Percentiles rank a stretch among this genome's conserved stretches.
Conservation (phyloP, 2,329 filamentous ascomycete species). For the Exophiala xenobiotica region DNA sequence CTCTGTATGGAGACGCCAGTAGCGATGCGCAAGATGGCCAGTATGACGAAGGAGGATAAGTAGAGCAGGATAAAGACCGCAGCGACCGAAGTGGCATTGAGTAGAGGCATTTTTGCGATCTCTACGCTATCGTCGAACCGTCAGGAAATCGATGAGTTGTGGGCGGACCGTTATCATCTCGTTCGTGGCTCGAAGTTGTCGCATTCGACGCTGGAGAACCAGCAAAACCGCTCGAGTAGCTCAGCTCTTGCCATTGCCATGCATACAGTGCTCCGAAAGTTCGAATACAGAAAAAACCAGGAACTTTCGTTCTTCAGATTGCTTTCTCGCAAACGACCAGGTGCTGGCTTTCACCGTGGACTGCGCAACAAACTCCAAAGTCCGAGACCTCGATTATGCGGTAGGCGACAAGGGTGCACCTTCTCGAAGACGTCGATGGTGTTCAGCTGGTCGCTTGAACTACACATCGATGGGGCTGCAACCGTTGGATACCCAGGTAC, state of each 20-base stretch:
- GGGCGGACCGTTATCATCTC: constrained; percentile 9
- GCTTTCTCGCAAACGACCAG: no score
- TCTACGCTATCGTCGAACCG: constrained; percentile 6
- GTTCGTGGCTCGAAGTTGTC: not conserved
- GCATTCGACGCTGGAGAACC: constrained; percentile 7
- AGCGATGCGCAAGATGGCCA: constrained; percentile 86
- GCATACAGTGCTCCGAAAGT: not conserved
- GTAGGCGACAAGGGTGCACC: no score
- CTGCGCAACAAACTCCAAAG: no score
- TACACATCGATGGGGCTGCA: not conserved
- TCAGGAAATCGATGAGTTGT: not conserved
- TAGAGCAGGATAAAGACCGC: constrained; percentile 85
- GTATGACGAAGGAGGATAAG: constrained; percentile 86
- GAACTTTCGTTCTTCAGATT: no score
- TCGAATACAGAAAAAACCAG: no score
- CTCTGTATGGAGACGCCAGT: constrained; percentile 95
- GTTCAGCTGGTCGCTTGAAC: not conserved
- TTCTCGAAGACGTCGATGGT: no score
- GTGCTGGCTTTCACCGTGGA: constrained; percentile 2
- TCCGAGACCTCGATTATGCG: no score
- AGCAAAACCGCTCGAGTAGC: constrained; percentile 4
- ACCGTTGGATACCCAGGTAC: not conserved
- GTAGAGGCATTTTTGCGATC: constrained; percentile 42
- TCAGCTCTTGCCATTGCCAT: constrained; percentile 11
- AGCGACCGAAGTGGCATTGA: constrained; percentile 74